Percentiles rank a stretch among this genome's conserved stretches.
These are phyloP conservation scores for Elsinoe perseae DNA, from an alignment of 2,329 filamentous ascomycete species.

Conservation along the genomic window DNA sequence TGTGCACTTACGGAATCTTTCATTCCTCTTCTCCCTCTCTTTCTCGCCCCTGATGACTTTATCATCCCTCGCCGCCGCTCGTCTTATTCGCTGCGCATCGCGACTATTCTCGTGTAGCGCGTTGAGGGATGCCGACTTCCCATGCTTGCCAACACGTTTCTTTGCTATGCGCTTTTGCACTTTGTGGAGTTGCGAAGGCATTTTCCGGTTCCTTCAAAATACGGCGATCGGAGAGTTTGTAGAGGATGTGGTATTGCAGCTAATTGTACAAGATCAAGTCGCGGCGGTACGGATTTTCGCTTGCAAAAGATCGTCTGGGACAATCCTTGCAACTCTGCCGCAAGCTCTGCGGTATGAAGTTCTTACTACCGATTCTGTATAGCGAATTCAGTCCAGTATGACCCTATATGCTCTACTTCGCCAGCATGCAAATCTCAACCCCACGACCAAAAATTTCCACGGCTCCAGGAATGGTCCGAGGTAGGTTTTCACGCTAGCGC, in stretches of 20 bases:
- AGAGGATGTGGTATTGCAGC: too few relatives aligned
- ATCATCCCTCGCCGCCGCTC: slow-evolving; percentile 72
- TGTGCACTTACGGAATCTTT: slow-evolving; percentile 55
- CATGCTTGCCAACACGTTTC: slow-evolving; percentile 55
- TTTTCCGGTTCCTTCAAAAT: slow-evolving; percentile 34
- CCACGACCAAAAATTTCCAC: neutral
- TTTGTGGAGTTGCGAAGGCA: slow-evolving; percentile 70
- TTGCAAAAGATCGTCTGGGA: too few relatives aligned
- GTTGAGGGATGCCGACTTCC: slow-evolving; percentile 59
- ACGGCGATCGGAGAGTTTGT: too few relatives aligned
- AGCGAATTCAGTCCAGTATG: too few relatives aligned
- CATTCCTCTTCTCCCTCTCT: slow-evolving; percentile 65
- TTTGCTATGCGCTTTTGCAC: slow-evolving; percentile 84
- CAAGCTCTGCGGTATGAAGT: too few relatives aligned
- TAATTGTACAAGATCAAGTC: too few relatives aligned
- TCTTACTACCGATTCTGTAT: too few relatives aligned
- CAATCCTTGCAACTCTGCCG: too few relatives aligned
- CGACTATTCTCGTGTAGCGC: slow-evolving; percentile 81
- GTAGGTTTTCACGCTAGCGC: neutral
- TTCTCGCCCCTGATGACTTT: slow-evolving; percentile 65
- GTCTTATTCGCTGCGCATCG: slow-evolving; percentile 72
- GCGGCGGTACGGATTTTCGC: too few relatives aligned
- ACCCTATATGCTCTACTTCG: neutral
- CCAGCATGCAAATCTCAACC: neutral
- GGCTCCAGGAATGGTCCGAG: too few relatives aligned